Evolutionary conservation across 2,329 filamentous ascomycete genomes (phyloP).

Genomic region (Fusarium siculi): DNA sequence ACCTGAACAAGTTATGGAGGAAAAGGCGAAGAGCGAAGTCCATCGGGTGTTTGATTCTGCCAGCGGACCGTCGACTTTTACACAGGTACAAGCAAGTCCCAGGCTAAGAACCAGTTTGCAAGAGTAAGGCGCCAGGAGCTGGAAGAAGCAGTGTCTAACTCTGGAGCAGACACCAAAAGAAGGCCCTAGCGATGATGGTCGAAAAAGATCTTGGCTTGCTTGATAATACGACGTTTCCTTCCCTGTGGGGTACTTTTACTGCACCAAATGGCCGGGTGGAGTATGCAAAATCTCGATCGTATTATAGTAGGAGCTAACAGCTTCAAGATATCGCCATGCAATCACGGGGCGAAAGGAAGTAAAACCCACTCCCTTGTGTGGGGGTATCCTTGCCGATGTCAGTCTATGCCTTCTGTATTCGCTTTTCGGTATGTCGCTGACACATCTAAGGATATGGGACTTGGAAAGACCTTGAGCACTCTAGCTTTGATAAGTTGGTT

Average conservation of each 20-base stretch:
- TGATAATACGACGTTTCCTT: not conserved
- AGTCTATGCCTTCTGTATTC: not conserved
- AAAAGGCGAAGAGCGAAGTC: not conserved
- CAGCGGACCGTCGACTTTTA: not conserved
- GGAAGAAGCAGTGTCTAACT: not conserved
- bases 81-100: not conserved
- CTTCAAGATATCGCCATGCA: not conserved
- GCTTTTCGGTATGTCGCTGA: fast-evolving
- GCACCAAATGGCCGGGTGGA: not conserved
- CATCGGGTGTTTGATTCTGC: not conserved
- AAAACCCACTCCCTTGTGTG: fast-evolving
- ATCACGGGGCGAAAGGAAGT: not conserved
- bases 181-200: not conserved
- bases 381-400: not conserved
- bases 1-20: not conserved
- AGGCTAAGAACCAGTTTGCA: not conserved
- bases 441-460: not conserved
- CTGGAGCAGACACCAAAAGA: not conserved
- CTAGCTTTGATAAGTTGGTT: not conserved
- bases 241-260: not conserved
- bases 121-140: not conserved
- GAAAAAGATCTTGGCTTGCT: not conserved
- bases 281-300: fast-evolving
- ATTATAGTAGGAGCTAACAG: not conserved
- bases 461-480: not conserved